Evolutionary conservation across 257 asterid genomes (phyloP).

Genomic region (Catharanthus roseus): DNA sequence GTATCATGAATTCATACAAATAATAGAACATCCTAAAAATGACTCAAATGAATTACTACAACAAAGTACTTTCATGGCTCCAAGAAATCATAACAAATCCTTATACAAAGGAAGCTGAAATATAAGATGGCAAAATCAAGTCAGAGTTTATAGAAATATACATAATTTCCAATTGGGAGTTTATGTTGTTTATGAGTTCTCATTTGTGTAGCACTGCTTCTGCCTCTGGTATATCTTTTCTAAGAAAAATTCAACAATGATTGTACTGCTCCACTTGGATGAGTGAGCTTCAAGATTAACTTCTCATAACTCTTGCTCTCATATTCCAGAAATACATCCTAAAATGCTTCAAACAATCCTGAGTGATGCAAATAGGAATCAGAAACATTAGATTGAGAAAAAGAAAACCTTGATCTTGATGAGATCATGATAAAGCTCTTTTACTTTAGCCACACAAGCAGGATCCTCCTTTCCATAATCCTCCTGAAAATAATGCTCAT

Average conservation of each 20-base stretch:
- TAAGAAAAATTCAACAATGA: constrained; percentile 29
- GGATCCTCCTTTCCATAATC: constrained; percentile 38
- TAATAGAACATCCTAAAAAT: no score
- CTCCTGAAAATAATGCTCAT: constrained; percentile 25
- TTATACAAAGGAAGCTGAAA: no score
- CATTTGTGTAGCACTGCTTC: constrained; percentile 15
- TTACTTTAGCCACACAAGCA: constrained; percentile 28
- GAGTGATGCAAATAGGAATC: no score
- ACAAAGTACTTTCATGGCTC: neutral
- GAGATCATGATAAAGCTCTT: constrained; percentile 34
- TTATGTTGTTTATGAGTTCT: neutral
- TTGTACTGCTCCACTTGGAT: constrained; percentile 32
- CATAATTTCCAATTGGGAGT: no score
- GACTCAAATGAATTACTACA: neutral
- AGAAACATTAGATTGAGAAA: neutral
- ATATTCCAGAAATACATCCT: constrained; percentile 31
- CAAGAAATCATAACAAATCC: neutral
- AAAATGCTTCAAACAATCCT: neutral
- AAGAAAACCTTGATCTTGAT: constrained; percentile 33
- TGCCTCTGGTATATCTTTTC: constrained; percentile 41
- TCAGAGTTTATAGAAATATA: no score
- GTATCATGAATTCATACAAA: no score
- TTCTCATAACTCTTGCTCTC: constrained; percentile 32
- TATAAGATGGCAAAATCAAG: no score
- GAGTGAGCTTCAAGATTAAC: constrained; percentile 31